Evolutionary conservation across 805 yeast genomes (phyloP).

Genomic region (Cyberlindnera petersonii): DNA sequence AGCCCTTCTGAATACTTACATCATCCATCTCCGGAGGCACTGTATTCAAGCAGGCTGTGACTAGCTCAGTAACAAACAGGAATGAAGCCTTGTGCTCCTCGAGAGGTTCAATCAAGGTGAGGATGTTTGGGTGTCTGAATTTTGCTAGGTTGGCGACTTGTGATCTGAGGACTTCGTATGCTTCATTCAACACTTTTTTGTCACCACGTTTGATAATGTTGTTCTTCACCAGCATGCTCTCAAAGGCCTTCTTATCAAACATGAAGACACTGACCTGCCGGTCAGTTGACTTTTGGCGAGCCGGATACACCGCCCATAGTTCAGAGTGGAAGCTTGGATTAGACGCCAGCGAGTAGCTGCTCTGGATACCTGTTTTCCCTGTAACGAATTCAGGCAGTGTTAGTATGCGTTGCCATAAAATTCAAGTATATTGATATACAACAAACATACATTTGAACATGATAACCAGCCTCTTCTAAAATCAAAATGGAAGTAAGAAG

Average conservation of each 20-base stretch:
- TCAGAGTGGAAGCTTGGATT: constrained; percentile 70
- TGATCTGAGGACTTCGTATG: constrained; percentile 59
- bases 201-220: constrained; percentile 48
- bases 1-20: constrained; percentile 73
- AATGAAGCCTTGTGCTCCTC: constrained; percentile 81
- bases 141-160: constrained; percentile 74
- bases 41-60: constrained; percentile 51
- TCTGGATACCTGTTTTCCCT: constrained; percentile 54
- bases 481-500: too few species aligned
- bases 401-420: neutral
- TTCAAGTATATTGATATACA: neutral
- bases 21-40: constrained; percentile 55
- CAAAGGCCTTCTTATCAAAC: constrained; percentile 77
- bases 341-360: constrained; percentile 62
- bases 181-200: constrained; percentile 48
- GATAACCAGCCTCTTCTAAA: too few species aligned
- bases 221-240: constrained; percentile 46
- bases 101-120: constrained; percentile 80
- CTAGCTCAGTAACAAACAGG: constrained; percentile 80
- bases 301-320: constrained; percentile 84
- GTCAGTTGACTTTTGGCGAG: constrained; percentile 62
- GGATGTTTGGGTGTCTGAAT: constrained; percentile 83
- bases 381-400: too few species aligned
- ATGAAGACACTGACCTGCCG: constrained; percentile 77
- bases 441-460: constrained; percentile 17